Base-by-base conservation (phyloP, 2,329 filamentous ascomycete species). In the Acarospora socialis region DNA sequence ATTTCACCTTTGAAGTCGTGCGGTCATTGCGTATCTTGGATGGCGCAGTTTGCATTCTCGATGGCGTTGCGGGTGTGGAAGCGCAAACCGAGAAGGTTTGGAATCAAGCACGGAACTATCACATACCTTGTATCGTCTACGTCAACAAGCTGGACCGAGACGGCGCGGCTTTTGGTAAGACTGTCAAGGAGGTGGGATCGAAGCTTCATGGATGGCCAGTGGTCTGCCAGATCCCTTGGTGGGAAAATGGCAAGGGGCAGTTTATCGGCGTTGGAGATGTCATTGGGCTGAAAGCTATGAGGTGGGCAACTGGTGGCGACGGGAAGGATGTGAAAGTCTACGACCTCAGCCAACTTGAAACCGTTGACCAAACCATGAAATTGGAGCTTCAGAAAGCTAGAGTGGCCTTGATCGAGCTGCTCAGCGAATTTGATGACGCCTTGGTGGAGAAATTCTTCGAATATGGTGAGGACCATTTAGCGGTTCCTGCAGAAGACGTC, bases 31-130 rank as follows among this genome's bases (percentile, higher is more conserved):
- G 83, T 13, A 79, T 93, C 20, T 66, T 93, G 0, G 84, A 93
- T 49, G 84, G 84, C 4, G 83, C 83, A 2, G 77, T 93, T n/a
- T 92, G 83, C 47, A 86, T 93, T 46, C 73, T 93, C 5, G 84
- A 93, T 51, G 84, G 81, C 0, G 84, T 93, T 21, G 84, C 87
- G 38, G 84, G 84, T 1, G 90, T 98, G 14, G 90, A 98, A 56
- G 87, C 90, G 2, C 90, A 95, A 52, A 95, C 90, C 0, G 90
- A 98, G 52, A 78, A 92, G 46, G 90, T 98, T 3, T 98, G 90
- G 90, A 68, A 71, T 9, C 90, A 93, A 41, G 86, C 90, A 5
- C 81, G 80, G 32, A 73, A 77, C 27, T 92, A 92, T 51, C 67
- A 66, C 14, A 92, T 95, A 23, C 90, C 90, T 0, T 69, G 83